Percentiles rank a stretch among this genome's conserved stretches.
Conservation (phyloP, 257 asterid genomes). For the Forsythia suspensa region DNA sequence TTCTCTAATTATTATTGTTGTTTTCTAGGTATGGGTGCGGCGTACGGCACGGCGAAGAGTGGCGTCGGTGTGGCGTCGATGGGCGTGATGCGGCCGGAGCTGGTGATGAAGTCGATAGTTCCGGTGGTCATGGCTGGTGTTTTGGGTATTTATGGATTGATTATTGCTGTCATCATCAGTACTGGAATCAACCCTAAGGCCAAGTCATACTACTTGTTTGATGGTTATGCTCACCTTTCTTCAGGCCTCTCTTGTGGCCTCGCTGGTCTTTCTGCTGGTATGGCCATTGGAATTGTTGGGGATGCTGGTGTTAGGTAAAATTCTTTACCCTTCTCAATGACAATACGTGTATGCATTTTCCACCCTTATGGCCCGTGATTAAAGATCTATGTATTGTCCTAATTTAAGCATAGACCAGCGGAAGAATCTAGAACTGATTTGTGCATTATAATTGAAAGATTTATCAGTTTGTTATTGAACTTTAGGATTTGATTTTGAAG, state of each 20-base stretch:
- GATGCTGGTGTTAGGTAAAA: constrained; percentile 72
- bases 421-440: neutral
- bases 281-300: constrained; percentile 78
- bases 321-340: neutral
- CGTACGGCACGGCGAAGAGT: constrained; percentile 72
- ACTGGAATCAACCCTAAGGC: constrained; percentile 76
- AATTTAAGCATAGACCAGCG: neutral
- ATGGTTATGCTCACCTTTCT: constrained; percentile 69
- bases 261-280: constrained; percentile 81
- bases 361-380: neutral
- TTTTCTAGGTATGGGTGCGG: constrained; percentile 73
- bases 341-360: neutral
- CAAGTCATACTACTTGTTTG: constrained; percentile 62
- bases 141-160: constrained; percentile 71
- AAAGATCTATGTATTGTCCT: neutral
- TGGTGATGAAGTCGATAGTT: constrained; percentile 79
- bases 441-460: neutral
- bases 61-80: constrained; percentile 87
- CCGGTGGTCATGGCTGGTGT: constrained; percentile 91
- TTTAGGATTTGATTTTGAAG: neutral
- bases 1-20: neutral
- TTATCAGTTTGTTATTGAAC: neutral
- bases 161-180: constrained; percentile 74
- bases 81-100: constrained; percentile 82
- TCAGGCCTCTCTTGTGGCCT: constrained; percentile 75